These are phyloP conservation scores for Aspergillus floridensis DNA, from an alignment of 2,329 filamentous ascomycete genomes.

Conservation along the genomic window DNA sequence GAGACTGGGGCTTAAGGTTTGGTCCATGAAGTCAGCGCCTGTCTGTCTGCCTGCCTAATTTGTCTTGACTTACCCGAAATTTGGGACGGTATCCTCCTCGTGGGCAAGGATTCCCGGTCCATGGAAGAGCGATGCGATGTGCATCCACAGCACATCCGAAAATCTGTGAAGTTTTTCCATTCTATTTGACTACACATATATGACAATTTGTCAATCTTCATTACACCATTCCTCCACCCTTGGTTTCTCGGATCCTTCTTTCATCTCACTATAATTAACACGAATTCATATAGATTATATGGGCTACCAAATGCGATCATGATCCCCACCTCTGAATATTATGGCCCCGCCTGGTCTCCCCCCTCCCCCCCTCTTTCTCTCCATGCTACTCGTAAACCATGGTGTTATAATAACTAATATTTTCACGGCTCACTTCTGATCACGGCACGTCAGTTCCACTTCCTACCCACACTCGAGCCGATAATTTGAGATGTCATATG, in stretches of 20 bases:
- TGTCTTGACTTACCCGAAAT: constrained; percentile 10
- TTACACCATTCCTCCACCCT: not conserved
- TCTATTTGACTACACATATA: not conserved
- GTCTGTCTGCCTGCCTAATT: constrained; percentile 4
- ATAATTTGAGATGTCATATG: constrained; percentile 35
- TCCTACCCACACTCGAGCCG: constrained; percentile 14
- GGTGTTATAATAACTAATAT: not conserved
- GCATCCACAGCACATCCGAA: not conserved
- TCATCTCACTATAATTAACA: not conserved
- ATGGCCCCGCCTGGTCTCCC: not conserved
- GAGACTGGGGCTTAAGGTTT: constrained; percentile 14
- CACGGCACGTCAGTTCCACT: constrained; percentile 13
- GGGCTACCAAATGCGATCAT: not conserved
- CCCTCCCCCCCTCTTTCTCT: too few relatives aligned
- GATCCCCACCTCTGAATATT: not conserved
- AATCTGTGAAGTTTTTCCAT: not conserved
- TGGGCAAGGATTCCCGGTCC: constrained; percentile 4
- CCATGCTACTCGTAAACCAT: not conserved
- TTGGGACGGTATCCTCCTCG: constrained; percentile 13
- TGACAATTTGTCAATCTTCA: not conserved
- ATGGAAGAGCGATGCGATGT: not conserved
- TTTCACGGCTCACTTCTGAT: constrained; percentile 2
- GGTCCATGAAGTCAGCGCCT: not conserved
- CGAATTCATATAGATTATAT: not conserved
- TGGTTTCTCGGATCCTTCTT: not conserved